Conservation (phyloP, 495 filamentous ascomycete genomes). For the Hyaloscypha finlandica region DNA sequence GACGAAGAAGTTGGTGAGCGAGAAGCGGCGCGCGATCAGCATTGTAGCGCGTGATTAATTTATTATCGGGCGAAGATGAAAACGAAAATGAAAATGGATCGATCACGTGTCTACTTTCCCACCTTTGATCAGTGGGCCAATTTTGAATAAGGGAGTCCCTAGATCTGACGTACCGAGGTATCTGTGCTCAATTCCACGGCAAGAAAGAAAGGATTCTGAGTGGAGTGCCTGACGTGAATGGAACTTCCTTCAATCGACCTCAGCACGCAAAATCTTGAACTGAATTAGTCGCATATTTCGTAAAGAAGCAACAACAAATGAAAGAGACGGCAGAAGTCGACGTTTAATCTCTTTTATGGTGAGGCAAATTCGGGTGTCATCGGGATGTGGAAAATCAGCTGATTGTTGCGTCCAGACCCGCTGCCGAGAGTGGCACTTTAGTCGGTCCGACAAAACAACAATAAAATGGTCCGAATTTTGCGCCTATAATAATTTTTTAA, state of each 20-base stretch:
- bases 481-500: no score
- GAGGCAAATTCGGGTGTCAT: not conserved
- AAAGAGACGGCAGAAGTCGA: not conserved
- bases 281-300: not conserved
- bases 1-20: constrained; percentile 62
- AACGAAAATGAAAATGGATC: no score
- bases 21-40: constrained; percentile 58
- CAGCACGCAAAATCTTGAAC: not conserved
- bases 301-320: not conserved
- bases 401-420: not conserved
- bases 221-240: not conserved
- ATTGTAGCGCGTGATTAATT: constrained; percentile 36
- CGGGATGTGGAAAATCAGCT: not conserved
- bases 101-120: not conserved
- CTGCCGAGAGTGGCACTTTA: not conserved
- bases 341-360: not conserved
- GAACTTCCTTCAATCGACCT: not conserved
- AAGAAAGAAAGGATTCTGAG: not conserved
- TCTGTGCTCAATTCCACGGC: not conserved
- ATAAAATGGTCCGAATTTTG: no score
- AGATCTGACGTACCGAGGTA: not conserved
- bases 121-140: not conserved
- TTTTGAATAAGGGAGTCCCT: not conserved
- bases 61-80: not conserved
- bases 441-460: no score